These are phyloP conservation scores for Termitomyces sp. DNA, from an alignment of 768 basidiomycete species.

Conservation along the genomic window DNA sequence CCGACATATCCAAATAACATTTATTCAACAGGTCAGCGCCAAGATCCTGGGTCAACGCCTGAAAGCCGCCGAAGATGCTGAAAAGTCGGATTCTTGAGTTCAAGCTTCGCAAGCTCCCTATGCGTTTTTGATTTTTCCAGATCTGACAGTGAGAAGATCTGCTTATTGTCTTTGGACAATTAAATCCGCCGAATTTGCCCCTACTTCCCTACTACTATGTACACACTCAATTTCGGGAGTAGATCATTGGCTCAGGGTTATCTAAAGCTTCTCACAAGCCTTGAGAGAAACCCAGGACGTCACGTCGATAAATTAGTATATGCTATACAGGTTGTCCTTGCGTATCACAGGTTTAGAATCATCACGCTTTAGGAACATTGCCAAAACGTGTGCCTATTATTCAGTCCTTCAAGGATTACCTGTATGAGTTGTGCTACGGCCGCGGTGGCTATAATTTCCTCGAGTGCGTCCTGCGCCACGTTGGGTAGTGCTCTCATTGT, in stretches of 20 bases:
- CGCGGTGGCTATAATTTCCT: neutral
- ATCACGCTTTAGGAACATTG: neutral
- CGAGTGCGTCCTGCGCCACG: constrained; percentile 8
- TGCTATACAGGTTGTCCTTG: constrained; percentile 2
- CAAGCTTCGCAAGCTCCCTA: constrained; percentile 5
- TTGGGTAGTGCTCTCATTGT: neutral
- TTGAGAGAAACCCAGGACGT: neutral
- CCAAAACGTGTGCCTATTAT: neutral
- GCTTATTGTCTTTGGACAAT: constrained; percentile 23
- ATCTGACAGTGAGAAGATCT: constrained; percentile 16
- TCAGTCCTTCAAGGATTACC: neutral
- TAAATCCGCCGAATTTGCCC: neutral
- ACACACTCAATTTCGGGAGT: neutral
- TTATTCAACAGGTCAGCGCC: constrained; percentile 59
- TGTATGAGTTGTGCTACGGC: neutral
- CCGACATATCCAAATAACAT: constrained; percentile 9
- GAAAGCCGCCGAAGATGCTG: constrained; percentile 38
- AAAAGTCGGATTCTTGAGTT: constrained; percentile 29
- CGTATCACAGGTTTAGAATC: neutral
- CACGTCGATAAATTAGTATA: neutral
- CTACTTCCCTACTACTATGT: neutral
- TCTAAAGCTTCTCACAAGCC: neutral
- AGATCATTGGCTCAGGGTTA: neutral
- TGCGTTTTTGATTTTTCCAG: neutral
- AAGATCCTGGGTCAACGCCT: constrained; percentile 67